phyloP scores from a whole-genome alignment of 306 rosid genomes.

The Phaseolus lunatus region DNA sequence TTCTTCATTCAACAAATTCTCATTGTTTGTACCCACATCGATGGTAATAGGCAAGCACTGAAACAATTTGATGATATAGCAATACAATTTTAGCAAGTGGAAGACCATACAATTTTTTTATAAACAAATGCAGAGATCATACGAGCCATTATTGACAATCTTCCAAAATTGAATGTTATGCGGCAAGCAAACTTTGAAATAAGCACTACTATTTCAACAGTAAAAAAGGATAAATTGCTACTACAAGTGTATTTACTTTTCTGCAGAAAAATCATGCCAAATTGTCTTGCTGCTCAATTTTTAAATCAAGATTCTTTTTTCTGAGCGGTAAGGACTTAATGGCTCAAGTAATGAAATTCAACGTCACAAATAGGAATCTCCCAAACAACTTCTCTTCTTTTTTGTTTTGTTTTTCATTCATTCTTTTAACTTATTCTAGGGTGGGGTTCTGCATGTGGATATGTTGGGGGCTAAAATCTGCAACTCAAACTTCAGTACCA shows the following conservation, averaged over 20 bases:
- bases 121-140: background rate
- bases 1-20: conserved; percentile 80
- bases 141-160: conserved; percentile 2
- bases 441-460: no score
- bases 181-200: conserved; percentile 24
- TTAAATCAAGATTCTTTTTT: no score
- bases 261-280: conserved; percentile 2
- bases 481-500: no score
- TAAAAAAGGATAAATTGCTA: conserved; percentile 2
- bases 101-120: background rate
- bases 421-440: no score
- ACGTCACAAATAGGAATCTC: no score
- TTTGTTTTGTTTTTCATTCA: no score
- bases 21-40: conserved; percentile 99
- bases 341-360: no score
- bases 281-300: no score
- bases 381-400: no score
- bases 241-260: background rate
- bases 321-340: no score
- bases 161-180: conserved; percentile 14
- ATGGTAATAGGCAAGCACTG: conserved; percentile 98
- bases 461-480: no score
- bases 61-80: conserved; percentile 44
- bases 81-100: conserved; percentile 6
- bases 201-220: conserved; percentile 24